Evolutionary conservation across 2,329 filamentous ascomycete genomes (phyloP), one percentile per base, ranked within the genome.

Genomic region (Trichoderma koningii): DNA sequence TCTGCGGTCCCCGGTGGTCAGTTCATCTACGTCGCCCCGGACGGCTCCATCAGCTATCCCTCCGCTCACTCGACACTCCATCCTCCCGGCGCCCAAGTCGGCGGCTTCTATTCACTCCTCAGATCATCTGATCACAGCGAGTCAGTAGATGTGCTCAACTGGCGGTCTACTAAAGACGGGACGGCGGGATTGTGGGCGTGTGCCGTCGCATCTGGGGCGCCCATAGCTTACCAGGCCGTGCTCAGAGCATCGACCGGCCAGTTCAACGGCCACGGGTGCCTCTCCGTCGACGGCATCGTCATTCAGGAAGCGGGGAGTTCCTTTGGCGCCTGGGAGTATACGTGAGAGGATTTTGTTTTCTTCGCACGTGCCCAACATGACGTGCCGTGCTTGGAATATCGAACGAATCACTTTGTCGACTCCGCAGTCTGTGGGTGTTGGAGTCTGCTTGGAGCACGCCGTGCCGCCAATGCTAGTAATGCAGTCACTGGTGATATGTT

Each of bases 1-100:
- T 81, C 85, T 38, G 72, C 80, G 34, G 87, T 89, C 5, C 86
- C 87, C 5, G 87, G 87, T 30, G 87, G 88, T 28, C 87, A 90
- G 70, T 75, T 80, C 65, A 79, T 88, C 69, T 90, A 85, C 73
- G 79, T 89, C 64, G 77, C 76, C 3, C 77, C 81, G 3, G 74
- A 79, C 28, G 88, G 87, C 6, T 76, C 80, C 10, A 73, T 90
- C 64, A 77, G 79, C 63, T 89, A 84, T 76, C 85, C 85, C 0
- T 67, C 71, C 21, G 79, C 86, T 0, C 85, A 89, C 76, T 87
- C 84, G 0, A 75, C 74, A 2, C 76, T 71, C 64, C 81, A 82
- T 5, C 85, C 86, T 0, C 67, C 74, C 0, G 86, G 85, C 10
- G 81, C 85, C 7, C 73, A 80, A 44, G 61, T 76, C 17, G 81